These are phyloP conservation scores for Botrytis cinerea DNA, from an alignment of 2,329 filamentous ascomycete species.

Conservation along the genomic window DNA sequence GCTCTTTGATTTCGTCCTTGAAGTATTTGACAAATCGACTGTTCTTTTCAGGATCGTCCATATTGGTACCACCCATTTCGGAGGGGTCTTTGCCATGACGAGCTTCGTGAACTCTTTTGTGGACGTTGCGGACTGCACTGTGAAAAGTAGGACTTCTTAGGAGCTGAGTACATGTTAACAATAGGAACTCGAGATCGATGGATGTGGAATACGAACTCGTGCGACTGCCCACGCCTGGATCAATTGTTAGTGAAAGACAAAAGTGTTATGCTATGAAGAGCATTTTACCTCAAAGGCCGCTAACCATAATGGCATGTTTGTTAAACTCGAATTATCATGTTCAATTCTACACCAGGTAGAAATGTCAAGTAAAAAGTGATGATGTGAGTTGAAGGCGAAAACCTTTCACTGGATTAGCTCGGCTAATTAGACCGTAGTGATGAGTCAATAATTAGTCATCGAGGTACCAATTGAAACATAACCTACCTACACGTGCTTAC, in stretches of 20 bases:
- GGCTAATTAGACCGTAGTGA: neutral
- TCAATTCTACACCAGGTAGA: neutral
- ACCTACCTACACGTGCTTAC: neutral
- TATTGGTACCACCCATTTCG: constrained; percentile 51
- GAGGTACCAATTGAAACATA: neutral
- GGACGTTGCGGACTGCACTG: constrained; percentile 51
- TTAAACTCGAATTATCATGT: constrained; percentile 26
- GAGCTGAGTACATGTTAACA: constrained; percentile 44
- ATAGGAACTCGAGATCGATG: neutral
- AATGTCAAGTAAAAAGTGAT: neutral
- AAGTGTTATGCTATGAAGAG: neutral
- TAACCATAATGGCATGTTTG: constrained; percentile 41
- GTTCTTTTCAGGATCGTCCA: constrained; percentile 43
- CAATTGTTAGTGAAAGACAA: constrained; percentile 16
- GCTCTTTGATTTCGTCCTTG: constrained; percentile 53
- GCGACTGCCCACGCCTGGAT: constrained; percentile 36
- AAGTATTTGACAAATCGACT: constrained; percentile 51
- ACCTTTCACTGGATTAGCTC: constrained; percentile 3
- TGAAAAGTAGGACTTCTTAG: constrained; percentile 57
- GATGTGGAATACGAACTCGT: constrained; percentile 30
- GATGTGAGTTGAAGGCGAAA: neutral
- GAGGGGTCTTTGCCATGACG: constrained; percentile 50
- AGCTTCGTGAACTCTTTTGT: constrained; percentile 44
- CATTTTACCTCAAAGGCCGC: constrained; percentile 44
- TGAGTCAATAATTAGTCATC: neutral